Evolutionary conservation across 257 asterid species (phyloP).

Genomic region (Solanum gracilifrons): DNA sequence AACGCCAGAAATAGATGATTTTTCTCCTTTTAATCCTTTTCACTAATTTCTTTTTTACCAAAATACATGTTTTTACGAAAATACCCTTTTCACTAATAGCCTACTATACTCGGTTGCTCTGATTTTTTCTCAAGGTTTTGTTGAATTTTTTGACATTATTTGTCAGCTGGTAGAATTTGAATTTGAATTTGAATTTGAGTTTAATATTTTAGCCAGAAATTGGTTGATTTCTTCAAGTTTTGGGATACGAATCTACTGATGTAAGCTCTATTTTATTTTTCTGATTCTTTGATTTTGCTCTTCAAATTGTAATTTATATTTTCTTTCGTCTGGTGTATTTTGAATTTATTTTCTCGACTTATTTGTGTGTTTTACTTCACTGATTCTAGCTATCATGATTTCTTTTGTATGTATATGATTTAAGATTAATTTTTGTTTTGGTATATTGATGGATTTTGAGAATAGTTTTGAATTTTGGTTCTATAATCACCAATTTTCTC

Average conservation of each 20-base stretch:
- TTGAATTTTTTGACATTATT: not conserved
- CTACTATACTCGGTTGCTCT: not conserved
- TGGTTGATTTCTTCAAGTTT: not conserved
- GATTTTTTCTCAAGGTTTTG: not conserved
- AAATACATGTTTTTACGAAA: too few species aligned
- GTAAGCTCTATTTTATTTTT: not conserved
- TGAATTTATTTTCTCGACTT: not conserved
- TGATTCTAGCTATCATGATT: not conserved
- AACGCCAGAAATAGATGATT: not conserved
- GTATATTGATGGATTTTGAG: slow-evolving; percentile 3
- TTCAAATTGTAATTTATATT: not conserved
- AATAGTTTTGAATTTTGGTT: slow-evolving; percentile 34
- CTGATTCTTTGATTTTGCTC: not conserved
- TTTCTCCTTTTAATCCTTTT: not conserved
- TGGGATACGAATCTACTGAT: not conserved
- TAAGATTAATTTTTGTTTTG: not conserved
- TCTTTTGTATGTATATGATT: not conserved
- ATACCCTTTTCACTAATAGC: not conserved
- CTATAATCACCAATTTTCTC: slow-evolving; percentile 37
- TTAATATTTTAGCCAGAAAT: not conserved
- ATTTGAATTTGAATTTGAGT: not conserved
- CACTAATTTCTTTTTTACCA: not conserved
- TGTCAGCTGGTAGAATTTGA: too few species aligned
- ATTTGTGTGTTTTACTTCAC: not conserved
- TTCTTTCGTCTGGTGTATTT: not conserved